Evolutionary conservation across 805 yeast genomes (phyloP).

Genomic region (Yamadazyma kitorensis): DNA sequence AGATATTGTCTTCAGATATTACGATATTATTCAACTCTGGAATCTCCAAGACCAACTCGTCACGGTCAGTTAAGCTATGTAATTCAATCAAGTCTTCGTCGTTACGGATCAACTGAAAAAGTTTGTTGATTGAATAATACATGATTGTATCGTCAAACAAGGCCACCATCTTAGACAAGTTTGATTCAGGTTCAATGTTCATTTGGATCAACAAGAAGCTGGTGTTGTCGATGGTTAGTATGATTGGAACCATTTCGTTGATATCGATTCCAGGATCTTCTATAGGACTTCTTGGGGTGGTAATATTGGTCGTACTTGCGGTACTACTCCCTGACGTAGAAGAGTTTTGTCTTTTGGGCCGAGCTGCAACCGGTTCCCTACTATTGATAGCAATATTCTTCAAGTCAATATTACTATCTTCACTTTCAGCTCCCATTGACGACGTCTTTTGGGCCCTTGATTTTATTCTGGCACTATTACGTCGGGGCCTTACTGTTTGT

Average conservation of each 20-base stretch:
- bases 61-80: constrained; percentile 19
- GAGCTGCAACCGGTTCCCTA: no score
- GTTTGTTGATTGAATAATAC: constrained; percentile 19
- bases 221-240: constrained; percentile 21
- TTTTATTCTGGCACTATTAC: no score
- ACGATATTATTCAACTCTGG: constrained; percentile 25
- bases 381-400: no score
- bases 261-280: constrained; percentile 14
- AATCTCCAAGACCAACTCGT: constrained; percentile 26
- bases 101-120: constrained; percentile 23
- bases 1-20: constrained; percentile 32
- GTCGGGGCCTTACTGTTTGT: no score
- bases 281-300: no score
- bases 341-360: no score
- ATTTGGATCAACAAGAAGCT: constrained; percentile 27
- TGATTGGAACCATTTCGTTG: constrained; percentile 17
- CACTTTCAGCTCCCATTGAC: no score
- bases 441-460: no score
- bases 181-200: constrained; percentile 6
- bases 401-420: no score
- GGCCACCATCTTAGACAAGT: constrained; percentile 21
- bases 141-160: constrained; percentile 22
- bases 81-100: constrained; percentile 27
- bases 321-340: no score
- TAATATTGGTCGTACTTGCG: no score